Evolutionary conservation across 306 rosid species (phyloP).

Genomic region (Hylodesmum podocarpum): DNA sequence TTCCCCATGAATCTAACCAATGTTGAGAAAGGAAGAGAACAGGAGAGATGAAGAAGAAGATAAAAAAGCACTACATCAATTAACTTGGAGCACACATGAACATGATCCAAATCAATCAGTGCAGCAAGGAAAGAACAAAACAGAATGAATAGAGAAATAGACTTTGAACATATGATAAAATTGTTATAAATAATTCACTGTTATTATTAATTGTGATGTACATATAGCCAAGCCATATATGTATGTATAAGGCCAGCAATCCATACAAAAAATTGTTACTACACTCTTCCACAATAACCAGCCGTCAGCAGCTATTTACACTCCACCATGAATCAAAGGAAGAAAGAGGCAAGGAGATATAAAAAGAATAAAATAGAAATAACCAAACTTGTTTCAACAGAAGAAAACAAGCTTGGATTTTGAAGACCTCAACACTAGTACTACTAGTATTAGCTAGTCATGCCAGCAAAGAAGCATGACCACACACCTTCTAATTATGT

Average conservation of each 20-base stretch:
- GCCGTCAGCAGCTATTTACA: constrained; percentile 54
- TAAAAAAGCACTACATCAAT: background rate
- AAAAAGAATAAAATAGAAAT: background rate
- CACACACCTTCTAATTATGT: constrained; percentile 93
- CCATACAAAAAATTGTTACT: constrained; percentile 47
- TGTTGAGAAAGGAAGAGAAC: background rate
- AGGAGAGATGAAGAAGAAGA: background rate
- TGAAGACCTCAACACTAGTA: background rate
- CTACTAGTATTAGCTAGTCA: constrained; percentile 49
- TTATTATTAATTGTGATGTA: constrained; percentile 39
- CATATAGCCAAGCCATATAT: constrained; percentile 31
- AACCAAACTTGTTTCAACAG: constrained; percentile 11
- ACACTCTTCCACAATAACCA: constrained; percentile 33
- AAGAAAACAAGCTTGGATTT: constrained; percentile 3
- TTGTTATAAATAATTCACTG: constrained; percentile 37
- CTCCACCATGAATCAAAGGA: constrained; percentile 41
- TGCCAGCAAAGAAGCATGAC: constrained; percentile 99
- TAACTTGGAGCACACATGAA: background rate
- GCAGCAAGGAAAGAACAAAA: background rate
- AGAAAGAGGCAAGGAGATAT: background rate
- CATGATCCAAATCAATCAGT: background rate
- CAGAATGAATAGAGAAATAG: background rate
- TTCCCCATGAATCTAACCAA: background rate
- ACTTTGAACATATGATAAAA: background rate
- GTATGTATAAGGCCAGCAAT: constrained; percentile 26